These are phyloP conservation scores for Pseudogymnoascus sp. DNA, from an alignment of 2,329 filamentous ascomycete genomes.

Conservation along the genomic window DNA sequence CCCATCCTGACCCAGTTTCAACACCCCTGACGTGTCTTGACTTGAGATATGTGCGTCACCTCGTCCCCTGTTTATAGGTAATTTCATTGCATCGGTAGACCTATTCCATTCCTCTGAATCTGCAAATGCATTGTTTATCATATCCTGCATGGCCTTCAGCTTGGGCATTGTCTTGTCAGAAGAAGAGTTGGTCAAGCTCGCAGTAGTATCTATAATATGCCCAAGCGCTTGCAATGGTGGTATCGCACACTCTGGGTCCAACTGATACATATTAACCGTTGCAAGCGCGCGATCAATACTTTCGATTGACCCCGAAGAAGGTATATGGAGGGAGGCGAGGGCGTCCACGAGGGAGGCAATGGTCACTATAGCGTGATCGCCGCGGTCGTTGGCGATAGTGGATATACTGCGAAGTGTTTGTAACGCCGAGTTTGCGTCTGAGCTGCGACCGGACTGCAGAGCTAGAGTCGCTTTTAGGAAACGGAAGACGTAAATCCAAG, in stretches of 20 bases:
- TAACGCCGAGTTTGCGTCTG: conserved; percentile 54
- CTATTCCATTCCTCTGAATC: conserved; percentile 24
- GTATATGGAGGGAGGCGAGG: conserved; percentile 56
- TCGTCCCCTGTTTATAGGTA: conserved; percentile 47
- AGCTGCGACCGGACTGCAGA: conserved; percentile 49
- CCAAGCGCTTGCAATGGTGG: conserved; percentile 59
- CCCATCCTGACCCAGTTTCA: conserved; percentile 39
- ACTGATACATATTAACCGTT: conserved; percentile 62
- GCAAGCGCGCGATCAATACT: conserved; percentile 66
- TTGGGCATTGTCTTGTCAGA: conserved; percentile 51
- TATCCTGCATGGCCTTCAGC: conserved; percentile 51
- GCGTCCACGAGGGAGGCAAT: conserved; percentile 61
- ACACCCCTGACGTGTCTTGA: conserved; percentile 46
- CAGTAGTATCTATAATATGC: conserved; percentile 61
- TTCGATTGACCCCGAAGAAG: conserved; percentile 57
- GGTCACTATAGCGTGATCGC: conserved; percentile 56
- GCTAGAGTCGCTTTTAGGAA: conserved; percentile 65
- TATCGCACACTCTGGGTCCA: conserved; percentile 53
- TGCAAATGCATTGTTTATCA: conserved; percentile 47
- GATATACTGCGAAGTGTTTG: conserved; percentile 61
- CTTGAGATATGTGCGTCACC: conserved; percentile 45
- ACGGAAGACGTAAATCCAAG: conserved; percentile 71
- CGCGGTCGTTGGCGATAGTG: conserved; percentile 48
- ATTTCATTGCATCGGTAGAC: conserved; percentile 38
- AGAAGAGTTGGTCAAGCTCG: conserved; percentile 56